Base-by-base conservation (phyloP, 352 stramenopile species). In the Globisporangium uncinulatum region DNA sequence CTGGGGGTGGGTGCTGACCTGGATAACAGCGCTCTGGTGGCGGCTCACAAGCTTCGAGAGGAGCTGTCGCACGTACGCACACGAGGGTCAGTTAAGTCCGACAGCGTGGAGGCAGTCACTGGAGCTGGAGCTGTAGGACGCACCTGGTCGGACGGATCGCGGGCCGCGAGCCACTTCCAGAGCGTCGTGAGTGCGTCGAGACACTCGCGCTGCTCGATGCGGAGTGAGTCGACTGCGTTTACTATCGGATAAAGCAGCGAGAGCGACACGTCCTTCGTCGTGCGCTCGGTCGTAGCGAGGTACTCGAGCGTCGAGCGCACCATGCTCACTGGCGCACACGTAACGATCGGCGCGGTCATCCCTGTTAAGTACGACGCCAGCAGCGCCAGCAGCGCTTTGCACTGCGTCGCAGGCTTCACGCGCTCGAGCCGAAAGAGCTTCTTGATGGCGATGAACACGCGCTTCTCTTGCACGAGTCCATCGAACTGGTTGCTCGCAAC, bases 181-280 rank as follows among this genome's bases (percentile, higher is more conserved):
- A 89, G 59, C 52, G 66, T 76, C 15, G 76, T 74, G 42, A 89
- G 71, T 15, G 79, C 76, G 54, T 89, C 79, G 20, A 89, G 75
- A 55, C 79, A 89, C 46, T 89, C 79, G 15, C 79, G 76, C 59
- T 87, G 74, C 56, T 89, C 79, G 50, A 85, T 80, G 29, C 61
- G 75, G 51, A 86, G 73, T 34, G 76, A 76, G 49, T 89, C 79
- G 45, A 89, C 73, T 47, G 79, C 79, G 61, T 86, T 85, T 56
- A 89, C 74, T 24, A 89, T 69, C 57, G 76, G 79, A 37, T 89
- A 89, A 34, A 89, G 41, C 42, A 87, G 62, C 9, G 73, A 55
- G 42, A 65, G 51, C 37, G 76, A 70, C 10, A 78, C 64, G 17
- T 60, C 57, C 1, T 57, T 41, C 19, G 59, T 56, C 15, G 54